phyloP scores from a whole-genome alignment of 148 eudicot species.

The Amaranthus hypochondriacus region DNA sequence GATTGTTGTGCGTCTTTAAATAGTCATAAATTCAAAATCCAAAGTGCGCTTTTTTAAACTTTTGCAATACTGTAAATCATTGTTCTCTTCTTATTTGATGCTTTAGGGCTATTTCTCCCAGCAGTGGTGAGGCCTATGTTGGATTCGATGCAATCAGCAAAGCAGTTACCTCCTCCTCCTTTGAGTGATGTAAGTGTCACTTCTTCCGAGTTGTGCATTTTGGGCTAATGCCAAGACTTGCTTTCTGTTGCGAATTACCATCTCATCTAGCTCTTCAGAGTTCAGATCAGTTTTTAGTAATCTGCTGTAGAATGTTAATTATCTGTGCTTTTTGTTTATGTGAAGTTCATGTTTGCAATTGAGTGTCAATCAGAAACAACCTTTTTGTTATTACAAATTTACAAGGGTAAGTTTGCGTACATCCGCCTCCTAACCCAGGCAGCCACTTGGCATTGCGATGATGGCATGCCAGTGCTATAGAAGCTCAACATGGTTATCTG shows the following conservation, averaged over 20 bases:
- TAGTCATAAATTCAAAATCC: not conserved
- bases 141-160: constrained; percentile 70
- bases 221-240: not conserved
- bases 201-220: not conserved
- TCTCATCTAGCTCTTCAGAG: not conserved
- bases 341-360: too few species aligned
- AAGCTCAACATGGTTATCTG: not conserved
- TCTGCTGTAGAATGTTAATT: not conserved
- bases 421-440: too few species aligned
- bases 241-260: not conserved
- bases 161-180: constrained; percentile 70
- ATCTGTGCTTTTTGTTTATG: too few species aligned
- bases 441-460: too few species aligned
- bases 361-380: too few species aligned
- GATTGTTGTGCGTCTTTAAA: not conserved
- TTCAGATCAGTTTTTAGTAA: not conserved
- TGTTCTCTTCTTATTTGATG: constrained; percentile 14
- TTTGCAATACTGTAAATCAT: not conserved
- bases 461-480: too few species aligned
- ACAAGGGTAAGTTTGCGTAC: too few species aligned
- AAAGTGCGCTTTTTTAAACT: not conserved
- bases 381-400: too few species aligned
- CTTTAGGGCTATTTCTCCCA: constrained; percentile 91
- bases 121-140: constrained; percentile 98
- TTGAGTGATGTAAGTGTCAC: constrained; percentile 71